Conservation (phyloP, 768 basidiomycete genomes). For the Botryobasidium botryosum region DNA sequence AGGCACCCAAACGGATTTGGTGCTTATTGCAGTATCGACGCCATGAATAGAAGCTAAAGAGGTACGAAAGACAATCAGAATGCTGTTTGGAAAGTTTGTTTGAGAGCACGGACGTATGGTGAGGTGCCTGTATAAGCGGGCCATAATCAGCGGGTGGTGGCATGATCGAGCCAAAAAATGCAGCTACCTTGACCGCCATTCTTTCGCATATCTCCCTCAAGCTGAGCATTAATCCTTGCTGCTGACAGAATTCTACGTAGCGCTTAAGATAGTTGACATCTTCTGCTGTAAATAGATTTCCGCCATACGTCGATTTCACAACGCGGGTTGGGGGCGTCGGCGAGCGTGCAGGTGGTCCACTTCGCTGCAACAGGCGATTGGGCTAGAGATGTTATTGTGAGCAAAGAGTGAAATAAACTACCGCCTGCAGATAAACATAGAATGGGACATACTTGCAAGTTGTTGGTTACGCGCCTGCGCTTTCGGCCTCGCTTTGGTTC, state of each 20-base stretch:
- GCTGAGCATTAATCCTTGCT: conserved; percentile 64
- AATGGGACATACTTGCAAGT: background rate
- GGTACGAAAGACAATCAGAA: too few relatives aligned
- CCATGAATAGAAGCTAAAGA: conserved; percentile 52
- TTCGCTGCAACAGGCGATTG: conserved; percentile 17
- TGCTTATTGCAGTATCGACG: conserved; percentile 85
- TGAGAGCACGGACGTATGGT: conserved; percentile 51
- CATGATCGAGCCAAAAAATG: background rate
- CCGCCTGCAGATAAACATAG: background rate
- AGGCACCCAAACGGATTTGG: conserved; percentile 76
- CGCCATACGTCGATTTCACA: conserved; percentile 79
- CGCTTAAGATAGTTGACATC: conserved; percentile 71
- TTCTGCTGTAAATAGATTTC: conserved; percentile 72
- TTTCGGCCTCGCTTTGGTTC: conserved; percentile 51
- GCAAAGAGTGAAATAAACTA: background rate
- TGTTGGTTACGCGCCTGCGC: conserved; percentile 31
- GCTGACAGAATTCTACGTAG: conserved; percentile 83
- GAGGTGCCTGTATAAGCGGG: conserved; percentile 45
- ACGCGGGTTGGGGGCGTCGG: conserved; percentile 71
- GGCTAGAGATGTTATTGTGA: background rate
- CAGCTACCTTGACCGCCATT: conserved; percentile 58
- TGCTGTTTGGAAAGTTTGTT: too few relatives aligned
- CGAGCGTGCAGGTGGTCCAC: conserved; percentile 52
- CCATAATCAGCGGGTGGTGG: background rate
- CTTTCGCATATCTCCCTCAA: conserved; percentile 77